Evolutionary conservation across 495 filamentous ascomycete genomes (phyloP), one percentile per base, ranked within the genome.

Genomic region (Penicillium turbatum): DNA sequence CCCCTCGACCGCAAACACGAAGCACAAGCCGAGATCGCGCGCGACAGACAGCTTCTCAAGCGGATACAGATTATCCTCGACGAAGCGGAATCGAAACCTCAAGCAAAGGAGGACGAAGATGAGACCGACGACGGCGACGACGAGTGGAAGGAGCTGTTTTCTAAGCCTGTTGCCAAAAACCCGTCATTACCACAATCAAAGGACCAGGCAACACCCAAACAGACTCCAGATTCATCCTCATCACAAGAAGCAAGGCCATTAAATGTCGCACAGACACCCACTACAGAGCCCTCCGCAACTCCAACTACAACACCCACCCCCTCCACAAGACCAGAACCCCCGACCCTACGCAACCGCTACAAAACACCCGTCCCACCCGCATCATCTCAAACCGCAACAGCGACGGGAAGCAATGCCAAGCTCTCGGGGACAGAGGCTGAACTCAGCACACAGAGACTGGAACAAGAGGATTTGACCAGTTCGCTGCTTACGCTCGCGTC

Each of bases 401-500:
- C 64, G 32, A 68, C 65, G 3, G 52, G 64, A 44, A 53, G 53
- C 59, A 55, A 42, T 34, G 19, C 55, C 65, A 73, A 24, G 64
- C 70, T 47, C 58, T 67, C 40, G 5, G 71, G 69, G 10, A 76
- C 79, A 5, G 90, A 95, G 69, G 76, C 81, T 0, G 79, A 88
- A 21, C 82, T 97, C 6, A 80, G 84, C 56, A 74, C 83, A 54
- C 79, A 95, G 55, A 86, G 89, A 47, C 69, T 70, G 32, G 89
- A 95, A 69, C 92, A 96, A 68, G 89, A 95, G 65, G 73, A 79
- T n/a, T 79, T 98, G 0, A 93, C 93, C 1, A 73, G 74, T 37
- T 90, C 87, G 6, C 85, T 98, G 36, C 76, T 96, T 9, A 60
- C 74, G 6, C 86, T 96, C 59, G 93, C 92, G 3, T 74, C 76